A percentile compares a stretch with the other conserved stretches of the same genome.
Evolutionary conservation across 1,284 basidiomycete species (phyloP).

Genomic region (Cutaneotrichosporon sp.): DNA sequence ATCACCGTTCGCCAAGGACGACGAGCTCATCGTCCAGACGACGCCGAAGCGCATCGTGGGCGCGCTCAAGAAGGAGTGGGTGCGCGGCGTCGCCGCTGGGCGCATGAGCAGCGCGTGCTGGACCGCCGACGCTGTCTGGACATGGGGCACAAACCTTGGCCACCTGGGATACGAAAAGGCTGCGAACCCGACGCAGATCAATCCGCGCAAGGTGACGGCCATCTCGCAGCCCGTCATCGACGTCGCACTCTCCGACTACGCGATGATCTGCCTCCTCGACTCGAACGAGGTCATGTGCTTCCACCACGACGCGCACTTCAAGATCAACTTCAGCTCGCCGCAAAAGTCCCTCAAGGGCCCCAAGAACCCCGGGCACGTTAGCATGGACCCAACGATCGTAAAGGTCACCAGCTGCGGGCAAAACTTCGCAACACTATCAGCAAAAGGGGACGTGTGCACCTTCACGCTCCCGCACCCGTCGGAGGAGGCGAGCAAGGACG

Average conservation of each 20-base stretch:
- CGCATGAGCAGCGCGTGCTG: constrained; percentile 87
- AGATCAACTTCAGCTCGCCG: constrained; percentile 58
- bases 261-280: constrained; percentile 74
- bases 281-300: constrained; percentile 79
- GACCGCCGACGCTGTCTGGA: constrained; percentile 79
- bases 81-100: constrained; percentile 83
- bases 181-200: constrained; percentile 73
- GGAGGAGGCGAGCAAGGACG: constrained; percentile 51
- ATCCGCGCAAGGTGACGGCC: constrained; percentile 81
- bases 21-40: constrained; percentile 66
- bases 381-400: constrained; percentile 68
- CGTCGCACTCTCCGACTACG: constrained; percentile 74
- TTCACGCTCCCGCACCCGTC: constrained; percentile 63
- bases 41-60: constrained; percentile 75
- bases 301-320: constrained; percentile 73
- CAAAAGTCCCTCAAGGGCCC: constrained; percentile 20
- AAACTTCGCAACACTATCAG: constrained; percentile 80
- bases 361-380: constrained; percentile 57
- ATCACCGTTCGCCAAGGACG: constrained; percentile 37
- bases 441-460: constrained; percentile 88
- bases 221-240: constrained; percentile 69
- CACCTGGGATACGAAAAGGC: constrained; percentile 80
- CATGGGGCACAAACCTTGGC: constrained; percentile 94
- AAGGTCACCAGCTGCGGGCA: constrained; percentile 82
- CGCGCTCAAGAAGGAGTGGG: constrained; percentile 74